Percentiles rank a stretch among this genome's conserved stretches.
Evolutionary conservation across 2,329 filamentous ascomycete species (phyloP).

Genomic region (Fusarium zealandicum): DNA sequence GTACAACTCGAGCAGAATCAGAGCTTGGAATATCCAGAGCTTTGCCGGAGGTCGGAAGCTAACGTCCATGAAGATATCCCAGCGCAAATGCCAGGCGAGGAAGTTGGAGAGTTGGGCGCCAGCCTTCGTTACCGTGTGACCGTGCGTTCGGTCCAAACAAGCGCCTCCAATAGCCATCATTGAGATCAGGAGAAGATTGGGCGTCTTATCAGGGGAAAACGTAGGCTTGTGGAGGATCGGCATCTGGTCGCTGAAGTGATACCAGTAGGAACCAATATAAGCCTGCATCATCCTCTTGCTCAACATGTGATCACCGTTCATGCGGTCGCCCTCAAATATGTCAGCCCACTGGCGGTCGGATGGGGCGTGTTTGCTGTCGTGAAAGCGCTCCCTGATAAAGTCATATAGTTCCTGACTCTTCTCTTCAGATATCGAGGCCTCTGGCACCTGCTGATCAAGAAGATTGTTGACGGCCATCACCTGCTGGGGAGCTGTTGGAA

Average conservation of each 20-base stretch:
- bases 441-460: conserved; percentile 79
- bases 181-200: conserved; percentile 81
- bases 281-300: conserved; percentile 95
- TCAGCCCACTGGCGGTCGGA: conserved; percentile 77
- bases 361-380: conserved; percentile 78
- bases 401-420: conserved; percentile 86
- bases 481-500: conserved; percentile 71
- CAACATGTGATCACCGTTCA: conserved; percentile 69
- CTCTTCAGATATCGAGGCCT: conserved; percentile 83
- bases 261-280: conserved; percentile 93
- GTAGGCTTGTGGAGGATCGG: conserved; percentile 95
- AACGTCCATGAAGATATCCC: conserved; percentile 92
- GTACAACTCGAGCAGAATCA: conserved; percentile 88
- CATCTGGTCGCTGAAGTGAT: conserved; percentile 91
- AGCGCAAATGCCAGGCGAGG: conserved; percentile 89
- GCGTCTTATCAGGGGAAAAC: conserved; percentile 86
- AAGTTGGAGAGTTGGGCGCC: conserved; percentile 90
- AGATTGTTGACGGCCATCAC: conserved; percentile 91
- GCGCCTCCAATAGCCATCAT: conserved; percentile 94
- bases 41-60: conserved; percentile 93
- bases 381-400: conserved; percentile 81
- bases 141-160: conserved; percentile 84
- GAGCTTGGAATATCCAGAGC: conserved; percentile 92
- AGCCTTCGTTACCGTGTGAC: conserved; percentile 73
- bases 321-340: conserved; percentile 80